Percentiles rank a stretch among this genome's conserved stretches.
Evolutionary conservation across 192 early-diverging fungal species (phyloP).

Genomic region (Geosiphon pyriformis): DNA sequence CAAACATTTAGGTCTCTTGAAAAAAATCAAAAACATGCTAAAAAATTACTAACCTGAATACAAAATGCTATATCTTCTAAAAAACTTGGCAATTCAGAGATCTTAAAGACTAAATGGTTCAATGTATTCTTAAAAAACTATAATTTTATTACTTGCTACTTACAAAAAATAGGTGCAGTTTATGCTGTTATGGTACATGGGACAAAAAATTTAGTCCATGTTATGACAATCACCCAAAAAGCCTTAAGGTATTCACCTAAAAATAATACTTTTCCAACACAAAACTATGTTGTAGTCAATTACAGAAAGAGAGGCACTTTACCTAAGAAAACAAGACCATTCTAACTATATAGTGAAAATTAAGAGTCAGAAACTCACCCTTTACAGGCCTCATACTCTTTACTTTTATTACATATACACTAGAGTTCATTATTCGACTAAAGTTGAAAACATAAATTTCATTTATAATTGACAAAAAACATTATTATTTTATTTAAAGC

Average conservation of each 20-base stretch:
- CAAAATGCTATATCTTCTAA: conserved; percentile 19
- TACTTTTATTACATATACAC: background rate
- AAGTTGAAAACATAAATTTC: too few species aligned
- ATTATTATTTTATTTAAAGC: too few species aligned
- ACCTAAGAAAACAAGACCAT: background rate
- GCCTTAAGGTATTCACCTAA: background rate
- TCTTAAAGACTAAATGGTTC: conserved; percentile 6
- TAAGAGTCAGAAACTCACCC: background rate
- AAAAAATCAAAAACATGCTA: conserved; percentile 14
- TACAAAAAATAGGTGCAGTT: conserved; percentile 13
- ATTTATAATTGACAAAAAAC: too few species aligned
- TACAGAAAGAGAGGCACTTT: background rate
- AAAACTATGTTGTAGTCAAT: conserved; percentile 15
- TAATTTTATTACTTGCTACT: conserved; percentile 17
- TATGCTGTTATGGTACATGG: conserved; percentile 4
- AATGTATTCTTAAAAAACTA: conserved; percentile 11
- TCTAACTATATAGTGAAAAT: background rate
- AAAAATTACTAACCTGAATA: conserved; percentile 18
- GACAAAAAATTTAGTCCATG: conserved; percentile 11
- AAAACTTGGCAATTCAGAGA: background rate
- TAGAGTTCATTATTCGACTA: too few species aligned
- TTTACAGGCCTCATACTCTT: too few species aligned
- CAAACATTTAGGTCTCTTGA: conserved; percentile 19
- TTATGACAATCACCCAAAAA: conserved; percentile 5
- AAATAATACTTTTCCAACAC: background rate